Base-by-base conservation (phyloP, 2,329 filamentous ascomycete genomes). In the Juglanconis oblonga region DNA sequence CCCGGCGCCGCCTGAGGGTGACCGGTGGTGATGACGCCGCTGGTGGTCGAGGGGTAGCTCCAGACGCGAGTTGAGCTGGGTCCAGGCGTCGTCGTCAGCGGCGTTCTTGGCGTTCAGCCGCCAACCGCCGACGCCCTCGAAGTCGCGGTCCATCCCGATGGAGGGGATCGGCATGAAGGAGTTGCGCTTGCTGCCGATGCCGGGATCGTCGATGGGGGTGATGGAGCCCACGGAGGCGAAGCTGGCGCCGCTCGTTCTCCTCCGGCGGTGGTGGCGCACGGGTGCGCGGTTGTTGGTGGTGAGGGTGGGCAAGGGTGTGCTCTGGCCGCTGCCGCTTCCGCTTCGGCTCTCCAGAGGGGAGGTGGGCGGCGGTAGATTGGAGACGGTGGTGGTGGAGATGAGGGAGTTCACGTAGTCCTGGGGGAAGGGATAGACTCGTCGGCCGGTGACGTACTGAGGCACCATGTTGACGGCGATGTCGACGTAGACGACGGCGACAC, bases 401-500 rank as follows among this genome's bases (percentile, higher is more conserved):
- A 62, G 44, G 32, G 61, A 55, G 33, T 31, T 49, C 10, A 50
- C 52, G 17, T 57, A 57, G 45, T 36, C 29, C 7, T 58, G 49
- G 11, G 54, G 58, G 40, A 62, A 60, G 40, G 61, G 68, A 29
- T 70, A 73, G 45, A 67, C 67, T 54, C 71, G 70, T 61, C 74
- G 71, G 62, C 76, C 74, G 57, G 76, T 73, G 33, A 89, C 71
- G 62, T 83, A 82, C 55, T 82, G 81, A 5, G 82, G 80, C 2
- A 88, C 68, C 3, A 88, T 75, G 7, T 83, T 83, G 24, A 85
- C 71, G 48, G 78, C 81, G 55, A 90, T 77, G 67, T 89, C 86
- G 62, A 88, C 73, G 68, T 89, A 89, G 58, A 89, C 81, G 55
- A 88, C 69, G 50, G 82, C 74, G 31, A 87, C 81, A 31, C 87